phyloP scores from a whole-genome alignment of 2,329 filamentous ascomycete genomes.

The Podosphaera xanthii region DNA sequence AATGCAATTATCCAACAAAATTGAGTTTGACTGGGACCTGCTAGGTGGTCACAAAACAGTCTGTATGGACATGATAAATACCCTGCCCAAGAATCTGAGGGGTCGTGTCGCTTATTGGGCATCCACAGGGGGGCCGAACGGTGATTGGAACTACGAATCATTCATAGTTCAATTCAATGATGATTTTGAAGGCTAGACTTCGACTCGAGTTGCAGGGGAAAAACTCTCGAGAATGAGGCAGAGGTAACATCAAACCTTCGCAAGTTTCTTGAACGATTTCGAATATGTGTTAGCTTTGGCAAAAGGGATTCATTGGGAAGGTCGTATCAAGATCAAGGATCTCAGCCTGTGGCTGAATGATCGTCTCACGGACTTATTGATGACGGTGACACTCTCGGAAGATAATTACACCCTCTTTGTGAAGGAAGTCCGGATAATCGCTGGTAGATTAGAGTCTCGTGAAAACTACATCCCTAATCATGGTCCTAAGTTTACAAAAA shows the following conservation, averaged over 20 bases:
- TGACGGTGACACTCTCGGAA: neutral
- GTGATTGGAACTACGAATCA: too few relatives aligned
- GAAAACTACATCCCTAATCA: too few relatives aligned
- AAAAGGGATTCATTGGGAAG: neutral
- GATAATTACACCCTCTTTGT: neutral
- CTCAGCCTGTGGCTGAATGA: neutral
- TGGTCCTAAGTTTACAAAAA: neutral
- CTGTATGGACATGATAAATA: constrained; percentile 1
- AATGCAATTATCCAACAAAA: neutral
- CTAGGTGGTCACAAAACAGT: neutral
- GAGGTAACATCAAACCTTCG: too few relatives aligned
- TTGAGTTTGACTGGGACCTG: neutral
- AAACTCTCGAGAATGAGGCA: too few relatives aligned
- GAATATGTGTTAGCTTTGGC: neutral
- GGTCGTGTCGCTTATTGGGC: neutral
- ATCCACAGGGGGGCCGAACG: neutral
- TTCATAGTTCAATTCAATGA: too few relatives aligned
- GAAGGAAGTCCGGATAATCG: neutral
- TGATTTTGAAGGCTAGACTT: too few relatives aligned
- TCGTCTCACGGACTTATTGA: neutral
- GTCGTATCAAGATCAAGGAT: neutral
- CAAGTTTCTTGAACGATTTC: too few relatives aligned
- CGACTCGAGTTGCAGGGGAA: too few relatives aligned
- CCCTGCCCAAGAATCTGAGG: neutral
- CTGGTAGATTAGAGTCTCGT: neutral